phyloP scores from a whole-genome alignment of 352 stramenopile species.

The Phytopythium montanum region DNA sequence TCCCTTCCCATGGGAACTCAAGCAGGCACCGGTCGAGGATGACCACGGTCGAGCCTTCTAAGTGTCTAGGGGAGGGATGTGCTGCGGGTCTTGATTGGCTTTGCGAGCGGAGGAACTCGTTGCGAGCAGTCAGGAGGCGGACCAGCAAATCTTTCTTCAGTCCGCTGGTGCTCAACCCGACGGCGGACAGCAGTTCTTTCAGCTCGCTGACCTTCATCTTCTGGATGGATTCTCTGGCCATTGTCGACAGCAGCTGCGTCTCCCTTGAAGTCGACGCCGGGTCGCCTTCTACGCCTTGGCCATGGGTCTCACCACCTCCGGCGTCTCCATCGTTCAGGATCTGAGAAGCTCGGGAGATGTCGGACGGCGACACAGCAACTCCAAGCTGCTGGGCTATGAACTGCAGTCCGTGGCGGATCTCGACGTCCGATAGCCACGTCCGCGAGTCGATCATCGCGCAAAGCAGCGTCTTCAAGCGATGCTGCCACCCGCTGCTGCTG shows the following conservation, averaged over 20 bases:
- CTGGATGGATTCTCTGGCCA: constrained; percentile 26
- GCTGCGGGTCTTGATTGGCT: neutral
- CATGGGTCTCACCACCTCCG: neutral
- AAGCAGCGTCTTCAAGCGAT: constrained; percentile 27
- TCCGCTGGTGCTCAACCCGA: constrained; percentile 30
- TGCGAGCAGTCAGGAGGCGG: constrained; percentile 29
- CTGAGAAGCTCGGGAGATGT: neutral
- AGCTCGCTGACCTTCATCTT: constrained; percentile 46
- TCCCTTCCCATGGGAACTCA: constrained; percentile 80
- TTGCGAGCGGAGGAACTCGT: constrained; percentile 12
- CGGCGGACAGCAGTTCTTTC: constrained; percentile 25
- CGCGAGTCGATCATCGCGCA: constrained; percentile 28
- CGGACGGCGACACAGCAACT: constrained; percentile 13
- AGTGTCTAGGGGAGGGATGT: neutral
- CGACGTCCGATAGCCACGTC: constrained; percentile 32
- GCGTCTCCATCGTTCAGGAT: neutral
- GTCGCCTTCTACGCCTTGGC: neutral
- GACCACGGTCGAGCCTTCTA: constrained; percentile 41
- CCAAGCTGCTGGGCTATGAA: constrained; percentile 34
- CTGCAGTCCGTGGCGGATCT: constrained; percentile 32
- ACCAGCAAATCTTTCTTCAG: constrained; percentile 52
- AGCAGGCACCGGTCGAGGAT: constrained; percentile 61
- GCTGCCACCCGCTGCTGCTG: constrained; percentile 7
- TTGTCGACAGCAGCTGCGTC: constrained; percentile 10
- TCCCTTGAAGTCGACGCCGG: neutral